Evolutionary conservation across 805 yeast genomes (phyloP), one percentile per base, ranked within the genome.

Genomic region (Komagataella phaffii): DNA sequence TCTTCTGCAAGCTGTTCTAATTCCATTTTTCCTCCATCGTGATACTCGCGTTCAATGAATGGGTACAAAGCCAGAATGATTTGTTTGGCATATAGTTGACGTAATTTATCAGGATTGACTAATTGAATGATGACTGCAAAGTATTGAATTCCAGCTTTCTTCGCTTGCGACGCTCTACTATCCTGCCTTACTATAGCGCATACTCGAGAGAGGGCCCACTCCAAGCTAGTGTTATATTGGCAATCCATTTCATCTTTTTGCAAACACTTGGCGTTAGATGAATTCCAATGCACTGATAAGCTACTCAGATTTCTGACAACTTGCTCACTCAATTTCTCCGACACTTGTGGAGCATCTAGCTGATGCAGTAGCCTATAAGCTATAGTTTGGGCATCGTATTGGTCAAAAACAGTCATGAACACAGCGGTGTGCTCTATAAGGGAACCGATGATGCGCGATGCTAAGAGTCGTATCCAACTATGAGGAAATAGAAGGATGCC

Each of bases 381-480:
- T 50, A 85, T 77, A 0, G 78, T 77, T 61, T 86, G 91, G n/a
- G 85, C 59, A 48, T 81, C 79, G 24, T 69, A 66, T 21, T 67
- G 68, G 2, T 68, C 55, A 46, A 81, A 70, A 2, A 66, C 55
- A 43, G 70, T 53, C 14, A 61, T 58, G 10, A 43, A 69, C 65
- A 24, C 58, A 48, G 50, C 74, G 71, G 18, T 17, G 24, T 19
- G 23, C 7, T 74, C 59, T 52, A 86, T 68, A 49, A 85, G 61
- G 1, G 66, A 59, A 1, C 83, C 81, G 45, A 81, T 63, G 40
- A 88, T 68, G 51, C 90, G 71, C 6, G 83, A 68, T 1, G 95
- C 70, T 4, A 76, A 67, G 53, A 85, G 71, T 58, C 97, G 78
- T 6, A 90, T 85, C 98, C 98, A 90, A 1, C 93, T 74, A 65